Evolutionary conservation across 768 basidiomycete genomes (phyloP).

Genomic region (Termitomyces sp.): DNA sequence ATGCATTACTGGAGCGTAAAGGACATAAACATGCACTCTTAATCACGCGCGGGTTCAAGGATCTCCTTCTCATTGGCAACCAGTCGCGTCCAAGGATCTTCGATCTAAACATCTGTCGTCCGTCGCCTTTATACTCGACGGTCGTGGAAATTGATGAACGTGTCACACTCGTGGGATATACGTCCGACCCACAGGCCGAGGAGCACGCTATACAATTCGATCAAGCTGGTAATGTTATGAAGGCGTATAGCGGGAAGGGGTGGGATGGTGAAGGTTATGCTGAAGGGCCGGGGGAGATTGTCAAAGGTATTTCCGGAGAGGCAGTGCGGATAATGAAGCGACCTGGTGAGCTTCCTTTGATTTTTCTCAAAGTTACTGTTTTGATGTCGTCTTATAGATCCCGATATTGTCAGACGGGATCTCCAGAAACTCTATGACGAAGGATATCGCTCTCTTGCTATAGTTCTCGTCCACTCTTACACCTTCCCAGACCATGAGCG

Average conservation of each 20-base stretch:
- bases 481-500: slow-evolving; percentile 87
- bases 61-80: slow-evolving; percentile 90
- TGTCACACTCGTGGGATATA: slow-evolving; percentile 91
- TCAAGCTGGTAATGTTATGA: slow-evolving; percentile 59
- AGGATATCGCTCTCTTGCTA: slow-evolving; percentile 88
- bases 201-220: slow-evolving; percentile 77
- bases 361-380: not conserved
- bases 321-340: slow-evolving; percentile 79
- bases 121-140: slow-evolving; percentile 69
- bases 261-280: slow-evolving; percentile 71
- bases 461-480: slow-evolving; percentile 90
- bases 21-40: slow-evolving; percentile 89
- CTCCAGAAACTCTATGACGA: slow-evolving; percentile 68
- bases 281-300: slow-evolving; percentile 78
- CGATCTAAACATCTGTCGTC: slow-evolving; percentile 85
- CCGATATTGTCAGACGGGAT: slow-evolving; percentile 49
- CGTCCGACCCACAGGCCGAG: slow-evolving; percentile 81
- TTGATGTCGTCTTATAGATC: slow-evolving; percentile 37
- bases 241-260: slow-evolving; percentile 74
- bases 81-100: slow-evolving; percentile 95
- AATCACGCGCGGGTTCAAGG: slow-evolving; percentile 89
- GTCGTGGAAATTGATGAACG: slow-evolving; percentile 86
- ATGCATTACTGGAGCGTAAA: slow-evolving; percentile 92
- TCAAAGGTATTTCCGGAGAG: slow-evolving; percentile 83
- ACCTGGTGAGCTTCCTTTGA: slow-evolving; percentile 47